Conservation (phyloP, 2,329 filamentous ascomycete species). For the Neoarthrinium moseri region DNA sequence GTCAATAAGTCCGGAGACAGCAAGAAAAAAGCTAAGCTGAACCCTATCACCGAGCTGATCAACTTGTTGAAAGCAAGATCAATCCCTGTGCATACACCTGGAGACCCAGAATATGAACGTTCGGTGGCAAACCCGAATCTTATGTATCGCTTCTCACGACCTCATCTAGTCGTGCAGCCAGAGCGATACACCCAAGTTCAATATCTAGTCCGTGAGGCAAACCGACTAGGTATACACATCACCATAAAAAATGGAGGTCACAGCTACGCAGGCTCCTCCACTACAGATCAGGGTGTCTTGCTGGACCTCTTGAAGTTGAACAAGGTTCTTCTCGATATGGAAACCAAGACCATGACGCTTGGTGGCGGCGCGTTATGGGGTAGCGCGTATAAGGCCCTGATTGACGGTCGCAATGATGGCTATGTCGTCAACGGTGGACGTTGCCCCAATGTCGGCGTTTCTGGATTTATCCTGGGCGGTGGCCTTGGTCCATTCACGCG, state of each 20-base stretch:
- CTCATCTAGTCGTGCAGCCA: slow-evolving; percentile 23
- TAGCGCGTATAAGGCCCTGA: slow-evolving; percentile 28
- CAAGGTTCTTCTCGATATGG: slow-evolving; percentile 19
- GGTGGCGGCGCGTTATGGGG: slow-evolving; percentile 29
- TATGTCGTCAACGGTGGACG: slow-evolving; percentile 28
- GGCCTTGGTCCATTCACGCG: slow-evolving; percentile 34
- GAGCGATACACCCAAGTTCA: slow-evolving; percentile 14
- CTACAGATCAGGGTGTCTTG: slow-evolving; percentile 20
- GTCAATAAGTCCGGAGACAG: too few species aligned
- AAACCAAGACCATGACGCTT: slow-evolving; percentile 16
- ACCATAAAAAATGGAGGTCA: slow-evolving; percentile 30
- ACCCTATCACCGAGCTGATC: too few species aligned
- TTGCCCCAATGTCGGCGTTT: slow-evolving; percentile 34
- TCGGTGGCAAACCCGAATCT: slow-evolving; percentile 25
- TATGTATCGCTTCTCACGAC: slow-evolving; percentile 23
- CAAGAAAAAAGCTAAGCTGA: too few species aligned
- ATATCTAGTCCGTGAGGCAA: slow-evolving; percentile 14
- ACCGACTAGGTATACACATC: slow-evolving; percentile 9
- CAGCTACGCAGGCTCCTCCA: slow-evolving; percentile 29
- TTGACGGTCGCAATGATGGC: slow-evolving; percentile 19
- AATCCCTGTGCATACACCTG: too few species aligned
- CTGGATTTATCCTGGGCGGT: slow-evolving; percentile 36
- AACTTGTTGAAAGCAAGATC: too few species aligned
- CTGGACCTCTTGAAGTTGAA: slow-evolving; percentile 31
- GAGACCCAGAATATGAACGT: slow-evolving; percentile 23